phyloP scores from a whole-genome alignment of 768 basidiomycete species.

The Pleurotus pulmonarius region DNA sequence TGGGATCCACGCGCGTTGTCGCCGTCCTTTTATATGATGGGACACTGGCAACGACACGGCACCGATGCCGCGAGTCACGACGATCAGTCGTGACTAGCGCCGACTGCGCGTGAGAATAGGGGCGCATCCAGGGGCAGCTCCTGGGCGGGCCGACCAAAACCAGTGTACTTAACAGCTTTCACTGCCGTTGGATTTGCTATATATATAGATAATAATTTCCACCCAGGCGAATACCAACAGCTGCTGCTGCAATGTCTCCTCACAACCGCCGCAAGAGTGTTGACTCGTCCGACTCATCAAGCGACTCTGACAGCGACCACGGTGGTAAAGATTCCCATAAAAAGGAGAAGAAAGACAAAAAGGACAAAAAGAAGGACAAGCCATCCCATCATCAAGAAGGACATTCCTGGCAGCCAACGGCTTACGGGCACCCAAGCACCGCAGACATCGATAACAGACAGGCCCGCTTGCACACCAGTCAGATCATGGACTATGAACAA shows the following conservation, averaged over 20 bases:
- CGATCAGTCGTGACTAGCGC: no score
- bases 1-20: no score
- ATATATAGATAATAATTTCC: no score
- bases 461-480: conserved; percentile 2
- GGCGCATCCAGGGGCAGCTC: no score
- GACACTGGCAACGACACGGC: no score
- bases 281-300: conserved; percentile 24
- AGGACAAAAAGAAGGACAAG: conserved; percentile 18
- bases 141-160: not conserved
- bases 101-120: no score
- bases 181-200: not conserved
- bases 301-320: conserved; percentile 13
- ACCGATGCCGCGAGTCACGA: no score
- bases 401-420: not conserved
- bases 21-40: no score
- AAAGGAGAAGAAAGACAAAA: conserved; percentile 17
- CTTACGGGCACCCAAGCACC: not conserved
- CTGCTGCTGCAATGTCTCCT: no score
- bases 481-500: not conserved
- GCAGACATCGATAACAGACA: conserved; percentile 1
- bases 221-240: not conserved
- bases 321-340: conserved; percentile 3
- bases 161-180: conserved; percentile 4
- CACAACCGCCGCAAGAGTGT: conserved; percentile 24
- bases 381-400: conserved; percentile 15